phyloP scores from a whole-genome alignment of 2,329 filamentous ascomycete genomes.

The Claviceps pazoutovae region DNA sequence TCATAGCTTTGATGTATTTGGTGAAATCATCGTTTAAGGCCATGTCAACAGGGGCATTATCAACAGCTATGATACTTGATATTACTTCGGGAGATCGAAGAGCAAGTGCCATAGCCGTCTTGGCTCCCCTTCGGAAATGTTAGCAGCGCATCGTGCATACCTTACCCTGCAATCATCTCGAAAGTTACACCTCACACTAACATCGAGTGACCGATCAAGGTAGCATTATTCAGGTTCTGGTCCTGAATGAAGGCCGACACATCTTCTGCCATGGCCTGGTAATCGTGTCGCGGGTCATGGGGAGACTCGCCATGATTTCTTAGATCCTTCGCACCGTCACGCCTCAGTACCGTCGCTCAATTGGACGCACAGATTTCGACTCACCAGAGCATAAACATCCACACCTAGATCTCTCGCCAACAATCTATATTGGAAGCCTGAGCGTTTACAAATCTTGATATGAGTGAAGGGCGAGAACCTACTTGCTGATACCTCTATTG shows the following conservation, averaged over 20 bases:
- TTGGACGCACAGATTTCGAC: slow-evolving; percentile 11
- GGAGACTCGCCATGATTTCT: slow-evolving; percentile 89
- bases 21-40: slow-evolving; percentile 60
- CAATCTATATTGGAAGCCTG: slow-evolving; percentile 35
- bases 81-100: slow-evolving; percentile 55
- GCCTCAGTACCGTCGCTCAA: neutral
- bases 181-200: slow-evolving; percentile 21
- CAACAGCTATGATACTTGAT: slow-evolving; percentile 63
- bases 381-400: slow-evolving; percentile 67
- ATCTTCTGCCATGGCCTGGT: slow-evolving; percentile 68
- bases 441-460: neutral
- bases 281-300: slow-evolving; percentile 64
- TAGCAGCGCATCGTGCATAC: neutral
- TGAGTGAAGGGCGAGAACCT: slow-evolving; percentile 21
- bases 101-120: slow-evolving; percentile 79
- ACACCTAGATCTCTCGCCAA: slow-evolving; percentile 69
- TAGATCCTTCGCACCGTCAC: slow-evolving; percentile 47
- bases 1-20: slow-evolving; percentile 75
- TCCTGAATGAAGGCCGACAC: slow-evolving; percentile 63
- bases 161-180: neutral
- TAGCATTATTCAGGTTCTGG: slow-evolving; percentile 54
- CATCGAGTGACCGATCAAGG: slow-evolving; percentile 91
- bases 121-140: slow-evolving; percentile 56
- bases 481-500: slow-evolving; percentile 91
- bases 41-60: slow-evolving; percentile 82